phyloP scores from a whole-genome alignment of 768 basidiomycete genomes.

The Royoungia palumana region DNA sequence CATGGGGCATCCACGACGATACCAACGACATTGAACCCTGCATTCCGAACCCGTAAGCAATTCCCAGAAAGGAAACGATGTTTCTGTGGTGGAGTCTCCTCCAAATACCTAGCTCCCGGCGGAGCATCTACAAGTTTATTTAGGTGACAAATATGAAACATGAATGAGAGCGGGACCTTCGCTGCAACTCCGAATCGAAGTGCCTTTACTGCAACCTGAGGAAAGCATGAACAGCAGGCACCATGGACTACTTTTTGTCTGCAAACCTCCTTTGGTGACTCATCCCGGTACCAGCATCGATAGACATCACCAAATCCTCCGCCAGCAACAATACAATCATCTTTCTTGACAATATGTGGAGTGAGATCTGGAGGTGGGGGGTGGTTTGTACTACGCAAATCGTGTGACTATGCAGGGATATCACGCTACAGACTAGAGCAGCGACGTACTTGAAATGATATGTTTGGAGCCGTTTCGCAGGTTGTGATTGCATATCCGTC shows the following conservation, averaged over 20 bases:
- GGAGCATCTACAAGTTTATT: constrained; percentile 13
- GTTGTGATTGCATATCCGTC: no score
- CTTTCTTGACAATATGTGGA: background rate
- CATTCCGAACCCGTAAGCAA: constrained; percentile 24
- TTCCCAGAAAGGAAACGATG: constrained; percentile 28
- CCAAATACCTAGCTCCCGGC: constrained; percentile 32
- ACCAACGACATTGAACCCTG: constrained; percentile 23
- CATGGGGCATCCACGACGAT: constrained; percentile 31
- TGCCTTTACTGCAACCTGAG: constrained; percentile 25
- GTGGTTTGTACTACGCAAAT: no score
- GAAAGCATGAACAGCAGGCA: background rate
- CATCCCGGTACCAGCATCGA: constrained; percentile 1
- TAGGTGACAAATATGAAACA: rapidly evolving
- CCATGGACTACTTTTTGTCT: no score
- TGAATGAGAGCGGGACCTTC: constrained; percentile 9
- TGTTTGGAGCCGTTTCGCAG: no score
- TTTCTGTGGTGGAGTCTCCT: constrained; percentile 21
- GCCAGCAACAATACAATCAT: background rate
- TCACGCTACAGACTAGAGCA: no score
- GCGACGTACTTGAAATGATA: no score
- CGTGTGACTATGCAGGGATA: no score
- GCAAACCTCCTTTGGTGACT: constrained; percentile 7
- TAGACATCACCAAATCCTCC: constrained; percentile 17
- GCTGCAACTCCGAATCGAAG: constrained; percentile 8
- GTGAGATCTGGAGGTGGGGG: no score